Percentiles rank a stretch among this genome's conserved stretches.
Evolutionary conservation across 202 grass and related monocot species (phyloP).

Genomic region (Schoenoplectus triqueter): DNA sequence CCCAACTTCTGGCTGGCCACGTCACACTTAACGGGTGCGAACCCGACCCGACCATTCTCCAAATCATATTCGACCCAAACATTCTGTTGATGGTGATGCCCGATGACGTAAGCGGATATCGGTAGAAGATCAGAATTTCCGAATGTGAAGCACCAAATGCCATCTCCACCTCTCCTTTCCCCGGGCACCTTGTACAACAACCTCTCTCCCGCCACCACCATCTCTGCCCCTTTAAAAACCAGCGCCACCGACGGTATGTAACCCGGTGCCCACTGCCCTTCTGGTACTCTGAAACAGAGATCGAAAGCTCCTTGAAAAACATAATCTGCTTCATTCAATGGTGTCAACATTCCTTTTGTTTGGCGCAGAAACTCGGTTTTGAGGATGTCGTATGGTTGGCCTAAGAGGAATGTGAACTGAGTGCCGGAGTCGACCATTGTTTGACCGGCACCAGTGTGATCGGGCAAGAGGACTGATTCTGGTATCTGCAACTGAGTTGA

Average conservation of each 20-base stretch:
- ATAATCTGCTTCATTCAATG: constrained; percentile 65
- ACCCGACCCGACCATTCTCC: constrained; percentile 78
- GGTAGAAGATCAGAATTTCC: constrained; percentile 91
- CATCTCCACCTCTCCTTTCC: constrained; percentile 62
- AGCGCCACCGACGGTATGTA: constrained; percentile 60
- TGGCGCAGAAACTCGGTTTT: constrained; percentile 71
- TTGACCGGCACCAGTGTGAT: constrained; percentile 92
- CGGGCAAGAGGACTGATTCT: constrained; percentile 64
- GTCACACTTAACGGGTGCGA: constrained; percentile 82
- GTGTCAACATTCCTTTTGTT: constrained; percentile 43
- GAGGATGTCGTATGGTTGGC: constrained; percentile 65
- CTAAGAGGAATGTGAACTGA: constrained; percentile 95
- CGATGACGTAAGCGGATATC: constrained; percentile 86
- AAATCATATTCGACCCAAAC: constrained; percentile 98
- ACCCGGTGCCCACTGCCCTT: constrained; percentile 20
- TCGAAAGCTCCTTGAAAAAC: constrained; percentile 80
- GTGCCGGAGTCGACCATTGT: constrained; percentile 98
- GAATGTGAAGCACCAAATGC: constrained; percentile 94
- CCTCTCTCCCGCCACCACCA: constrained; percentile 65
- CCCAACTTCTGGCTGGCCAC: constrained; percentile 83
- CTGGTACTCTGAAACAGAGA: constrained; percentile 72
- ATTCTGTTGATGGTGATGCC: constrained; percentile 99
- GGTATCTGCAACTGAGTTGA: constrained; percentile 55
- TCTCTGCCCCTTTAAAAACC: constrained; percentile 71
- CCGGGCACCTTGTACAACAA: constrained; percentile 77